Base-by-base conservation (phyloP, 2,329 filamentous ascomycete genomes). In the Cytospora chrysosperma region DNA sequence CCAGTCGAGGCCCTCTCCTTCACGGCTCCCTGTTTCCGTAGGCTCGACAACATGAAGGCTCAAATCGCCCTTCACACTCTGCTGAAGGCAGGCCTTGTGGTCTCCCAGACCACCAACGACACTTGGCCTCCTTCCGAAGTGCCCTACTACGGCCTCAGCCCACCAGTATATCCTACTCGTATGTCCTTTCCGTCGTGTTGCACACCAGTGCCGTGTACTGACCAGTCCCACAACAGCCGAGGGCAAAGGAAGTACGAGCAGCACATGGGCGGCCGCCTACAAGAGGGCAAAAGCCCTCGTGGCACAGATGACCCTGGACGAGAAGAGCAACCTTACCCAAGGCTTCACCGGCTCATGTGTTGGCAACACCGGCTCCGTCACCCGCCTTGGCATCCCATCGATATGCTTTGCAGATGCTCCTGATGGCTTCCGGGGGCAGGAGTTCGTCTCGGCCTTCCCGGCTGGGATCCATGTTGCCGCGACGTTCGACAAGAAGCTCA, bases 381-480 rank as follows among this genome's bases (percentile, higher is more conserved):
- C 70, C 3, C 70, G 82, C 72, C 68, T 84, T 71, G 56, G 73
- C 69, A 47, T 81, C 69, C 61, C 78, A 68, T 43, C 79, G 65
- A 68, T 84, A 73, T 67, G 80, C 75, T 73, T 83, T 76, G 60
- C 80, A 71, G 71, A 82, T 76, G 75, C 73, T 72, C 76, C 74
- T 0, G 63, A 65, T 10, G 73, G 74, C 13, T 66, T 76, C 19
- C 72, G 74, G 1, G 73, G 73, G 3, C 73, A 73, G 50, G 72
- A 74, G 34, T 72, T 73, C 17, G 74, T 74, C 21, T 75, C 74
- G 4, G 71, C 71, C 4, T 92, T 92, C 73, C 84, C 89, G 1
- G 85, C 88, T 2, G 89, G 88, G 64, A 79, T 90, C 64, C 90
- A 89, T 64, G 80, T 89, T 32, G 89, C 87, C 19, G 85, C 88